Evolutionary conservation across 1,139 yeast genomes (phyloP).

Genomic region (Blastobotrys proliferans): DNA sequence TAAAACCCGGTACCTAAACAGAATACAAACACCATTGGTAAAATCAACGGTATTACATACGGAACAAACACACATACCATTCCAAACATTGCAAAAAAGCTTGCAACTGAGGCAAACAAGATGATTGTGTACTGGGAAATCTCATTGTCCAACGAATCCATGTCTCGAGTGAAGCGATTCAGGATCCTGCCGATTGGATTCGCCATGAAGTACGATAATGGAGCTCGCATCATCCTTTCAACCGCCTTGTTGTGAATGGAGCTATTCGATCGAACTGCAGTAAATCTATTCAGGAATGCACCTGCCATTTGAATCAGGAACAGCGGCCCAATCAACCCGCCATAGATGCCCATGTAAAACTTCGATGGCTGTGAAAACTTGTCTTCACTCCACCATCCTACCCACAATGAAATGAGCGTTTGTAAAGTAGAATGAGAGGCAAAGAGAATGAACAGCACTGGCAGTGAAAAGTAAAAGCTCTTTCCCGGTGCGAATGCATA

Average conservation of each 20-base stretch:
- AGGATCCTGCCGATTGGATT: conserved; percentile 69
- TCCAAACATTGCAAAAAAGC: conserved; percentile 25
- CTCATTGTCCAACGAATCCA: conserved; percentile 79
- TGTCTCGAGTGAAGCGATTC: conserved; percentile 76
- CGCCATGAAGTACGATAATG: conserved; percentile 63
- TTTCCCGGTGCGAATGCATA: conserved; percentile 61
- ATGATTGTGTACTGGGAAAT: conserved; percentile 55
- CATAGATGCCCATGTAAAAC: conserved; percentile 70
- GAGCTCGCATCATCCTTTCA: conserved; percentile 63
- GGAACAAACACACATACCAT: conserved; percentile 31
- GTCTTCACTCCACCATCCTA: conserved; percentile 72
- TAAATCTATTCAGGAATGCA: conserved; percentile 45
- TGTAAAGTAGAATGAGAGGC: conserved; percentile 52
- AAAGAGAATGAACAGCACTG: conserved; percentile 40
- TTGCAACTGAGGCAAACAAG: conserved; percentile 22
- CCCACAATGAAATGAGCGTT: conserved; percentile 69
- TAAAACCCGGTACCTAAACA: conserved; percentile 40
- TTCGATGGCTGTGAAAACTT: conserved; percentile 47
- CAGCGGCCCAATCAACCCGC: conserved; percentile 42
- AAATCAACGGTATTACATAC: conserved; percentile 24
- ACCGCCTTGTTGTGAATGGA: conserved; percentile 47
- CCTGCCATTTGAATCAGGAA: conserved; percentile 41
- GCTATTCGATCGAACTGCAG: conserved; percentile 40
- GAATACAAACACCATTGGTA: conserved; percentile 30
- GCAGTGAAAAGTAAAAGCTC: conserved; percentile 36